Conservation (phyloP, 352 stramenopile species). For the Globisporangium barbulae region DNA sequence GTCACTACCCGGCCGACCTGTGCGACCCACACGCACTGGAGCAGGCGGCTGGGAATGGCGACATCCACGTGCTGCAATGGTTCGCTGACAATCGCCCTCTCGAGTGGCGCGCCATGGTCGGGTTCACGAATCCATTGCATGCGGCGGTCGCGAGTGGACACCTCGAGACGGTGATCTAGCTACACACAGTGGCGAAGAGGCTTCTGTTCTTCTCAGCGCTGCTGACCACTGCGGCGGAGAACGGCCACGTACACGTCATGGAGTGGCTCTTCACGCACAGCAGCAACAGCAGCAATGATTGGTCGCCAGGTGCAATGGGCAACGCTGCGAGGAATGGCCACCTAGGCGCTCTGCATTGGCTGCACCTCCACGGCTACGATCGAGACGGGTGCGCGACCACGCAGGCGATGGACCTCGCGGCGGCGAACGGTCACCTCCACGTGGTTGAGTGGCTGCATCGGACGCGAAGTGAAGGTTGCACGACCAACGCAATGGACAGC, state of each 20-base stretch:
- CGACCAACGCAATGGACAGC: constrained; percentile 1
- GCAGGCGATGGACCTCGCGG: constrained; percentile 1
- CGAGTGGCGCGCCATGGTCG: constrained; percentile 5
- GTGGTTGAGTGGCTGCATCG: constrained; percentile 4
- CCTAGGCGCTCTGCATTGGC: constrained; percentile 50
- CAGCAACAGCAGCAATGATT: background rate
- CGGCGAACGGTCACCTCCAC: background rate
- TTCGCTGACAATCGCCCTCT: background rate
- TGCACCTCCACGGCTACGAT: constrained; percentile 44
- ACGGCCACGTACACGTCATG: constrained; percentile 13
- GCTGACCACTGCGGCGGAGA: constrained; percentile 5
- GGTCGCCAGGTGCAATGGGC: constrained; percentile 41
- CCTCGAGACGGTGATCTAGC: background rate
- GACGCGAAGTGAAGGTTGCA: background rate
- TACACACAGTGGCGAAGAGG: background rate
- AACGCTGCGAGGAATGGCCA: constrained; percentile 58
- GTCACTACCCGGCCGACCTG: background rate
- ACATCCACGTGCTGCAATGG: constrained; percentile 5
- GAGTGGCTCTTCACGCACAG: background rate
- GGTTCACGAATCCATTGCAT: background rate
- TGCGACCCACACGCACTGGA: constrained; percentile 3
- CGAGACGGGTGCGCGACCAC: constrained; percentile 21
- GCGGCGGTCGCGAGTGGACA: background rate
- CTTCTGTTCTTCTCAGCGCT: background rate
- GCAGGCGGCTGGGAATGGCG: background rate